Base-by-base conservation (phyloP, 176 grass and related monocot species). In the Luzula sylvatica region DNA sequence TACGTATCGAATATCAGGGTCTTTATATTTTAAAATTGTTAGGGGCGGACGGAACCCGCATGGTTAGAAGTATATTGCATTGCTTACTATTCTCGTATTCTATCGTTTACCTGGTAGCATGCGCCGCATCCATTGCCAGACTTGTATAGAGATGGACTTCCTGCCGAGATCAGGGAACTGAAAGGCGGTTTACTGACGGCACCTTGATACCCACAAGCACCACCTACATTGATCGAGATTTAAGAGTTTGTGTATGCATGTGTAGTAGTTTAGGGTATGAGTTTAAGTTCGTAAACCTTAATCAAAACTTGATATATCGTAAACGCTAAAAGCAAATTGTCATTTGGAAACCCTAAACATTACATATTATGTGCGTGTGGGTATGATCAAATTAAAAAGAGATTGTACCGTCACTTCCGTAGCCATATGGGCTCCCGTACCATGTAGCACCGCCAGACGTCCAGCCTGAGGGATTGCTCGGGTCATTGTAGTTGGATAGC, bases 81-180 rank as follows among this genome's bases (percentile, higher is more conserved):
- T 50, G 26, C 7, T 6, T 3, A n/a, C 19, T n/a, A 41, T 8
- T 13, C 56, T n/a, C n/a, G n/a, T n/a, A n/a, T n/a, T n/a, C n/a
- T n/a, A n/a, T n/a, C n/a, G 3, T 49, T 61, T 32, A 95, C 89
- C 83, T 79, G 77, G 52, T 86, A 89, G 64, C 92, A 96, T 4
- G 92, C 77, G 29, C 92, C 92, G 17, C 92, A 96, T 1, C 92
- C 84, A 58, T 72, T 78, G 53, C 84, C 90, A 4, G 29, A 63
- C 51, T 76, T 82, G 74, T 67, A 96, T 51, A 96, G 22, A 15
- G 80, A 73, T 16, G 90, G 81, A 16, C 68, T 83, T 6, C 70
- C 90, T 13, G 84, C 61, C 29, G 90, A 11, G 52, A 86, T 73
- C 74, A 96, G 72, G 27, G 90, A 85, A 46, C 65, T 74, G 71